phyloP scores from a whole-genome alignment of 257 asterid genomes.

The Solanum microdontum region DNA sequence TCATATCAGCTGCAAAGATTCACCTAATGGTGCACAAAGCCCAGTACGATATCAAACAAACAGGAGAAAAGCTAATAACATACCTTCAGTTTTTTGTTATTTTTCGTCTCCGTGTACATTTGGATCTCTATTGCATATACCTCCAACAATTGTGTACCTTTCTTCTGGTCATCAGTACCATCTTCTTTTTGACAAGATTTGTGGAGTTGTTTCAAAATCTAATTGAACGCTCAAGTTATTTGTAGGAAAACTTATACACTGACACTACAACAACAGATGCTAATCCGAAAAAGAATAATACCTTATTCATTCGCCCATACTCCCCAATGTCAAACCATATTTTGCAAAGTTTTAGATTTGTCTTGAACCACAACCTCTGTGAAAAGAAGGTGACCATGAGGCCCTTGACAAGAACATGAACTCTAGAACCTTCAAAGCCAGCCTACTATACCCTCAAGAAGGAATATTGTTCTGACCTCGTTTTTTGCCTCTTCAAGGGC shows the following conservation, averaged over 20 bases:
- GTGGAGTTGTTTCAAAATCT: constrained; percentile 96
- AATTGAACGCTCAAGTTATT: constrained; percentile 1
- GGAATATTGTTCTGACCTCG: constrained; percentile 43
- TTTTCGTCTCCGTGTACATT: constrained; percentile 94
- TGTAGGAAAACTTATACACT: neutral
- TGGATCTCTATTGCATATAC: constrained; percentile 98
- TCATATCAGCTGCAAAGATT: neutral
- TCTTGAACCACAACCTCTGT: constrained; percentile 98
- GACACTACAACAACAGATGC: neutral
- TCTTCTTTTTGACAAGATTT: constrained; percentile 96
- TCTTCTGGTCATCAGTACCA: constrained; percentile 97
- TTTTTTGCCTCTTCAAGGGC: constrained; percentile 99
- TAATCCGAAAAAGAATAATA: constrained; percentile 8
- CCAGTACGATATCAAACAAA: neutral
- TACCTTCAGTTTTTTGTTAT: constrained; percentile 95
- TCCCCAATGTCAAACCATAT: constrained; percentile 96
- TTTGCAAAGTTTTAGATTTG: constrained; percentile 94
- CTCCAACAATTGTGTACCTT: constrained; percentile 93
- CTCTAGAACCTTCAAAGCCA: neutral
- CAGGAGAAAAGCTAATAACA: neutral
- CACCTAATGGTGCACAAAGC: neutral
- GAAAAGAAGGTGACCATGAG: neutral
- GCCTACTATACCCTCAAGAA: neutral
- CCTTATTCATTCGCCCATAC: constrained; percentile 94
- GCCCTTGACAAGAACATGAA: neutral